phyloP scores from a whole-genome alignment of 2,329 filamentous ascomycete species.

The Curvularia sp. region DNA sequence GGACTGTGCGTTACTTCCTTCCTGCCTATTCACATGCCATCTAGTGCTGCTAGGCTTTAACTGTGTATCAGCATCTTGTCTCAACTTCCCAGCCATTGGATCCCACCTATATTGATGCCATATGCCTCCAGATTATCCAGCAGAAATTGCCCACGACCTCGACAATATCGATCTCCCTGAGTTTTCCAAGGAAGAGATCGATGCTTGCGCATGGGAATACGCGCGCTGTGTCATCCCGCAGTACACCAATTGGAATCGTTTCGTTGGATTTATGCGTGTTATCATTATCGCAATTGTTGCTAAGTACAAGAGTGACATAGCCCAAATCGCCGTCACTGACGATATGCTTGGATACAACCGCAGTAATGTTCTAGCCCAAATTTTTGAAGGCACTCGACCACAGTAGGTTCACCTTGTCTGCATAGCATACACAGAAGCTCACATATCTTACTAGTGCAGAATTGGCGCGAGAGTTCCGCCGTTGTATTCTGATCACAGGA shows the following conservation, averaged over 20 bases:
- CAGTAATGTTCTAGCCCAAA: neutral
- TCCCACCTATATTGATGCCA: neutral
- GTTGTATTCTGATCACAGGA: conserved; percentile 22
- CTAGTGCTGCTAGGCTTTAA: neutral
- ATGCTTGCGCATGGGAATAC: conserved; percentile 33
- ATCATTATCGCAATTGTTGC: conserved; percentile 31
- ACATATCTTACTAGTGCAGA: neutral
- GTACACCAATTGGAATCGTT: conserved; percentile 30
- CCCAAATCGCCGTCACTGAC: conserved; percentile 12
- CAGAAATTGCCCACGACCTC: neutral
- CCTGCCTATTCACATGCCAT: neutral
- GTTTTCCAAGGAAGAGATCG: conserved; percentile 14
- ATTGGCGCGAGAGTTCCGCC: conserved; percentile 27
- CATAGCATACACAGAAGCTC: neutral
- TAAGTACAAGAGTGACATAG: conserved; percentile 23
- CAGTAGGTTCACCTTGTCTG: too few relatives aligned
- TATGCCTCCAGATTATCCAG: neutral
- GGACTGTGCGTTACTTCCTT: neutral
- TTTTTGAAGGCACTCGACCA: neutral
- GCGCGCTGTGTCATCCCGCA: conserved; percentile 30
- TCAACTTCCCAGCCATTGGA: neutral
- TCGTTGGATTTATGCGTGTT: conserved; percentile 28
- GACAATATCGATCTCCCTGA: neutral
- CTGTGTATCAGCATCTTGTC: neutral
- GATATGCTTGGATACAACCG: neutral